These are phyloP conservation scores for Gymnopilus junonius DNA, from an alignment of 768 basidiomycete genomes.

Conservation along the genomic window DNA sequence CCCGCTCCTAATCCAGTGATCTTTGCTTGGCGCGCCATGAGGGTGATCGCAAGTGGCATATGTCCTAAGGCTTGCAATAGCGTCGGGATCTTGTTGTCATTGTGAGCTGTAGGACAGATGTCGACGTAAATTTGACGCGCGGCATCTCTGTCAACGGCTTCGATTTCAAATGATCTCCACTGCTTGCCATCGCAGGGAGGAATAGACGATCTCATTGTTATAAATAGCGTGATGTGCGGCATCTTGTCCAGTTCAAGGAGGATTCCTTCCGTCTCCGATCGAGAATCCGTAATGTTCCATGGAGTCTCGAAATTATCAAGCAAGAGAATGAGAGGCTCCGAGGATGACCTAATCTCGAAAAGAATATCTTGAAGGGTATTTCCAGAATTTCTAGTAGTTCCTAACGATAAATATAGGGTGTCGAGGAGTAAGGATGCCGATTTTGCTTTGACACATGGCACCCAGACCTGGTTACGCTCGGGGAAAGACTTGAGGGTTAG, in stretches of 20 bases:
- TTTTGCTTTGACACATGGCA: conserved; percentile 36
- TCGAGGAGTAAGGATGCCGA: conserved; percentile 25
- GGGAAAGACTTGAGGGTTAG: conserved; percentile 16
- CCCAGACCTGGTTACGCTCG: conserved; percentile 29
- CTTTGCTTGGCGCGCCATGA: conserved; percentile 31
- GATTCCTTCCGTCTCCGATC: background rate
- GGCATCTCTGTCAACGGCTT: background rate
- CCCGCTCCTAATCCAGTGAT: conserved; percentile 3
- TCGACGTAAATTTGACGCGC: conserved; percentile 18
- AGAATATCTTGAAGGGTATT: conserved; percentile 23
- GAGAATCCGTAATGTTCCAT: background rate
- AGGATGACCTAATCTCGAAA: conserved; percentile 21
- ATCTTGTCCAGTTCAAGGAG: background rate
- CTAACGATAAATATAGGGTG: conserved; percentile 19
- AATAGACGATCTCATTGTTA: background rate
- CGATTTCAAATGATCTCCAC: background rate
- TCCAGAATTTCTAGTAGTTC: conserved; percentile 17
- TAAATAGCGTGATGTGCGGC: background rate
- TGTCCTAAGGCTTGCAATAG: conserved; percentile 28
- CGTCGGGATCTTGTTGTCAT: conserved; percentile 19
- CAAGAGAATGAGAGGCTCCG: background rate
- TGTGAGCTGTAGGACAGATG: conserved; percentile 11
- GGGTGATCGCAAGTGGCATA: conserved; percentile 37
- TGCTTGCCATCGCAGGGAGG: background rate
- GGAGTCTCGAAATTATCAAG: background rate